Evolutionary conservation across 2,329 filamentous ascomycete genomes (phyloP), one percentile per base, ranked within the genome.

Genomic region (Juglanconis sp.): DNA sequence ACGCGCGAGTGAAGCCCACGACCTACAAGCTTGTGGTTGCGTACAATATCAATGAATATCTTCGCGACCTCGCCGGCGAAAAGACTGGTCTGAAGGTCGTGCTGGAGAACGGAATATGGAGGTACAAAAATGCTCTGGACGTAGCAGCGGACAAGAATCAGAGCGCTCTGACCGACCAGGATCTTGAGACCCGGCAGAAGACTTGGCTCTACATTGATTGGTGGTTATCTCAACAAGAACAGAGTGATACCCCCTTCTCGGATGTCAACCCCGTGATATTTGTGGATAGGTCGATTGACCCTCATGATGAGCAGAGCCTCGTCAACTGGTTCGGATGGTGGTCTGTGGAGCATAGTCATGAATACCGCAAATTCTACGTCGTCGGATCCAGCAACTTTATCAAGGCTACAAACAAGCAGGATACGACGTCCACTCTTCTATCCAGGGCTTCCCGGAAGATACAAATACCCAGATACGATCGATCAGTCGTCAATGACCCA

Each of bases 281-380:
- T 67, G 81, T 80, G 0, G 77, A 78, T 13, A 66, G 73, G 3
- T 69, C 64, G 1, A 81, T 88, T 50, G 79, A 86, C 58, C 74
- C 78, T 0, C 82, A 83, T 57, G 84, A 88, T 62, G 86, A 88
- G 67, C 81, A 86, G 66, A 85, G 81, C 59, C 72, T 88, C 34
- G 78, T 87, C 9, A 84, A 86, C 63, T 87, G 83, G 81, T 88
- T 87, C 68, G 83, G 81, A 1, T 82, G 76, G 70, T 88, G 85
- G 85, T 75, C 83, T 0, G 72, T 76, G 36, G 62, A 70, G 58
- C 78, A 79, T 35, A 67, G 84, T 40, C 79, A 85, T 59, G 71
- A 72, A 46, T 83, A 79, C 65, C 79, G 83, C 36, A 80, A 77
- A 42, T 87, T 87, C 64, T 72, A 75, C 17, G 80, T 88, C 3